Percentiles rank a stretch among this genome's conserved stretches.
These are phyloP conservation scores for Dionaea muscipula DNA, from an alignment of 179 eudicot genomes.

Conservation along the genomic window DNA sequence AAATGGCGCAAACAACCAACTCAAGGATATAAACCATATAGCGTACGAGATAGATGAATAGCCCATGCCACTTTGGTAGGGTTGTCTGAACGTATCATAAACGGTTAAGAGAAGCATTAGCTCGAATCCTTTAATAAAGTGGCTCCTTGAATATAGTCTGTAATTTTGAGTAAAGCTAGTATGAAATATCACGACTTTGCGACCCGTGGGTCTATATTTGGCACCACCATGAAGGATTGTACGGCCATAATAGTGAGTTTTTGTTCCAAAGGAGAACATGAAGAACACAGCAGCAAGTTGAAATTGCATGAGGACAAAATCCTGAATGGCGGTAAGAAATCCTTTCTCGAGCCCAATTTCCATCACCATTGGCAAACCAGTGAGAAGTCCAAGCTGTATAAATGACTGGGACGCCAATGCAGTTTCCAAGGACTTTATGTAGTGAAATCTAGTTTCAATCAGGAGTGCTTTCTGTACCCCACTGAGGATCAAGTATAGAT, in stretches of 20 bases:
- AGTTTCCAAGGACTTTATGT: conserved; percentile 70
- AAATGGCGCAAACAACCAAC: conserved; percentile 95
- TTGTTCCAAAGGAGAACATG: conserved; percentile 88
- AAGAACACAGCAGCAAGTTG: conserved; percentile 95
- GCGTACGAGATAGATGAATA: conserved; percentile 68
- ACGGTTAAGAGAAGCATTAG: conserved; percentile 55
- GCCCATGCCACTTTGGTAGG: conserved; percentile 57
- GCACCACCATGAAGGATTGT: conserved; percentile 97
- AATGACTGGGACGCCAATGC: conserved; percentile 91
- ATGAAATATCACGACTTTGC: conserved; percentile 81
- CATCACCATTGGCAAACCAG: conserved; percentile 91
- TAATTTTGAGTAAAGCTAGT: conserved; percentile 77
- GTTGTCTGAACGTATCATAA: conserved; percentile 59
- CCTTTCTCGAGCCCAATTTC: conserved; percentile 86
- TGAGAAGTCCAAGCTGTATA: conserved; percentile 88
- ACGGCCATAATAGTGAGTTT: conserved; percentile 80
- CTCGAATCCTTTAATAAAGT: conserved; percentile 87
- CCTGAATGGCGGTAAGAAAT: conserved; percentile 61
- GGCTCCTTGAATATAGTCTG: conserved; percentile 85
- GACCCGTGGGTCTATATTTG: conserved; percentile 78
- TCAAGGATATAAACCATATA: conserved; percentile 83
- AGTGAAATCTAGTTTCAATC: conserved; percentile 53
- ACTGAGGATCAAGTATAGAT: conserved; percentile 86
- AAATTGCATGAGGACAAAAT: conserved; percentile 86
- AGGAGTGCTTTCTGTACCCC: conserved; percentile 67